Evolutionary conservation across 768 basidiomycete genomes (phyloP), one percentile per base, ranked within the genome.

Genomic region (Russula emetica): DNA sequence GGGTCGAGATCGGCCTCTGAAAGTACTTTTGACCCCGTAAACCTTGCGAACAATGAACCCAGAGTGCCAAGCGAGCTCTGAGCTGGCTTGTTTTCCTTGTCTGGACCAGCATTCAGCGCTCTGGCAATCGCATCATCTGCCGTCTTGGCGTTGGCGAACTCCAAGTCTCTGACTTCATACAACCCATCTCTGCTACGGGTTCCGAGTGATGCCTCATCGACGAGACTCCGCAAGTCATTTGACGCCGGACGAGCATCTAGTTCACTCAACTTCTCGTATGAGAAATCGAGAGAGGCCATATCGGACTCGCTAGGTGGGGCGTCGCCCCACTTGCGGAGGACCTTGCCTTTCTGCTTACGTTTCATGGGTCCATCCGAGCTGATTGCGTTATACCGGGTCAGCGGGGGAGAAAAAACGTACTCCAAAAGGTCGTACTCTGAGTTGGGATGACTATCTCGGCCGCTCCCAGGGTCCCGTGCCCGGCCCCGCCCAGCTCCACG

Each of bases 241-340:
- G 72, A 73, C 49, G 71, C 71, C 3, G 71, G 64, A 7, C 72
- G 66, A 8, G 73, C 69, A 58, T 79, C 79, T 1, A 76, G 70
- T 42, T 69, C 62, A 44, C 74, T 70, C 9, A 69, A 64, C 66
- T 84, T 85, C 69, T 88, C 84, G 54, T 77, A 69, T 67, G 88
- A 92, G 74, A 91, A 98, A 74, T 99, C 94, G 58, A 98, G 82
- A 47, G 90, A 86, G 6, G 88, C 92, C 92, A 98, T 96, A 67
- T 98, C 97, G 18, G 82, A 80, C 67, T 92, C 91, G 11, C 85
- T 87, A 4, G 89, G 87, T 1, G 81, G 80, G 67, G 86, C 83
- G 70, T 96, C 85, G 26, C 87, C 93, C 97, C 97, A 99, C 76
- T 94, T 98, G 34, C 97, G 86, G 74, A 88, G 88, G 3, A 81